These are phyloP conservation scores for Fraxinus quadrangulata DNA, from an alignment of 257 asterid species.

Conservation along the genomic window DNA sequence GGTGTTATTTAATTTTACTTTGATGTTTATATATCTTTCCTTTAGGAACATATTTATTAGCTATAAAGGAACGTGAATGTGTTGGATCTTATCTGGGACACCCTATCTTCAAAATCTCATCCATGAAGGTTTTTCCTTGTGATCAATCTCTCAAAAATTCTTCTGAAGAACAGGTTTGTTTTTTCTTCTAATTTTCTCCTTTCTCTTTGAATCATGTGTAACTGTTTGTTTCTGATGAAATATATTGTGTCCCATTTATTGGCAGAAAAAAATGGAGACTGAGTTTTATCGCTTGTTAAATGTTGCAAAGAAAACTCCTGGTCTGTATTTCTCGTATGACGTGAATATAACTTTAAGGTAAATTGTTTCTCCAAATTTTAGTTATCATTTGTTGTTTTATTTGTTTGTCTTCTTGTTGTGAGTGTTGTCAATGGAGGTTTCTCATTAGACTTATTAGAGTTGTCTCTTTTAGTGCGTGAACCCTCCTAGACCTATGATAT, in stretches of 20 bases:
- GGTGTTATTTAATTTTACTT: background rate
- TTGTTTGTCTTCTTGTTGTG: constrained; percentile 15
- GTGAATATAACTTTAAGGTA: constrained; percentile 92
- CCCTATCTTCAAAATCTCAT: constrained; percentile 74
- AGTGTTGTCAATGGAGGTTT: constrained; percentile 14
- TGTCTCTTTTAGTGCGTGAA: background rate
- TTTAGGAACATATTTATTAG: constrained; percentile 76
- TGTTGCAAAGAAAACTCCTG: constrained; percentile 69
- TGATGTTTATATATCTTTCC: constrained; percentile 25
- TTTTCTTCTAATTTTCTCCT: constrained; percentile 25
- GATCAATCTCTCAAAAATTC: constrained; percentile 69
- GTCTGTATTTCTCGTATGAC: constrained; percentile 87
- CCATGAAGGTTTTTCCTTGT: constrained; percentile 81
- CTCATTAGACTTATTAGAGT: constrained; percentile 3
- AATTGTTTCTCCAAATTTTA: constrained; percentile 22
- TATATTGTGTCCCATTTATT: constrained; percentile 31
- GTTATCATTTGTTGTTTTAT: constrained; percentile 14
- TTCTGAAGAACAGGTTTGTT: constrained; percentile 70
- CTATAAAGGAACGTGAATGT: constrained; percentile 77
- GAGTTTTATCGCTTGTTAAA: constrained; percentile 66
- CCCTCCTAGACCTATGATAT: background rate
- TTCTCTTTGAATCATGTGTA: constrained; percentile 19
- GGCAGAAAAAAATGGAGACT: constrained; percentile 80
- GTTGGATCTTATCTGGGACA: constrained; percentile 74
- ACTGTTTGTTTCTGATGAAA: constrained; percentile 23